Evolutionary conservation across 768 basidiomycete species (phyloP).

Genomic region (Tulasnella calospora): DNA sequence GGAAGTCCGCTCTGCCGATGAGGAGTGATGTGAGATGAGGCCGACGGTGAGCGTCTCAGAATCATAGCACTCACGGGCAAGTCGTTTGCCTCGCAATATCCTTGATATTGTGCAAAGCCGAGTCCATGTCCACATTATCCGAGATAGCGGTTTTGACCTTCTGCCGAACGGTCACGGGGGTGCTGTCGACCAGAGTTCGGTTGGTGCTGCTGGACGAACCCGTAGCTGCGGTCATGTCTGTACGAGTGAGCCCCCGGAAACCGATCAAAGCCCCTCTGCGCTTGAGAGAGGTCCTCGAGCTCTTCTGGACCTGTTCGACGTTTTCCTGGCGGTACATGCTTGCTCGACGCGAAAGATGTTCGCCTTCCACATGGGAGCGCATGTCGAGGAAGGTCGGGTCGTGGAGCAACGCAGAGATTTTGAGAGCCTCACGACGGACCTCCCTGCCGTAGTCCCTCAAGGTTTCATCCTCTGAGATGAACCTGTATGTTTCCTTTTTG

Average conservation of each 20-base stretch:
- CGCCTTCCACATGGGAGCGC: conserved; percentile 8
- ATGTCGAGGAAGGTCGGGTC: conserved; percentile 20
- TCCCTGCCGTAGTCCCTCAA: conserved; percentile 8
- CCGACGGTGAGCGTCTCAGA: neutral
- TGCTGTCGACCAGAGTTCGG: neutral
- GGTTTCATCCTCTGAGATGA: neutral
- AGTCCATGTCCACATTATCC: neutral
- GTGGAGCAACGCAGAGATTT: neutral
- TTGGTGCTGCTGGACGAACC: neutral
- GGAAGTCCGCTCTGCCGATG: conserved; percentile 2
- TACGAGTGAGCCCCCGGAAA: neutral
- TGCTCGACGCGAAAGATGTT: neutral
- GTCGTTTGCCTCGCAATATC: conserved; percentile 20
- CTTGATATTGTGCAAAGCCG: conserved; percentile 13
- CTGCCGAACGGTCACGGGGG: neutral
- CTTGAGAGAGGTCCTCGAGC: neutral
- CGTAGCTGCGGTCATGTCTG: neutral
- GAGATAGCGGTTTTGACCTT: conserved; percentile 13
- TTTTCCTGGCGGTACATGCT: neutral
- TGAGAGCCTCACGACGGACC: conserved; percentile 18
- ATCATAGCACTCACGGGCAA: conserved; percentile 12
- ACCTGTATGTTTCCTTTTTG: conserved; percentile 17
- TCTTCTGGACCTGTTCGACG: neutral
- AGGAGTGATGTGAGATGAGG: neutral
- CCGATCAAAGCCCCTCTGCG: conserved; percentile 2